Conservation (phyloP, 768 basidiomycete species). For the Tricholoma bakamatsutake region DNA sequence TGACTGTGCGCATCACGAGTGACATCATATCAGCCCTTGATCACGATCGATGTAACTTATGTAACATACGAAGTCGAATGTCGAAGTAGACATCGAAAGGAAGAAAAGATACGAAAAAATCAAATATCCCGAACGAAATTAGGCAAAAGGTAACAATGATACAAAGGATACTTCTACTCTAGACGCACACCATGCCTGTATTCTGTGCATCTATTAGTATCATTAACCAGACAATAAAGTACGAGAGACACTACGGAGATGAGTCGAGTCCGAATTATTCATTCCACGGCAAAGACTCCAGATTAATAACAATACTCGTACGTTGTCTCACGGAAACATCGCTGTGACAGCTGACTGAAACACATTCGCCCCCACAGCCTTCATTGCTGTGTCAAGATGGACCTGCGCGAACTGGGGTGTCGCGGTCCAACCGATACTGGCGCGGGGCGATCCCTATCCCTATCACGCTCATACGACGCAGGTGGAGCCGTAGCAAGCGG, state of each 20-base stretch:
- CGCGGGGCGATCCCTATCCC: constrained; percentile 46
- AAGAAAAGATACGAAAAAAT: background rate
- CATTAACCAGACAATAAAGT: background rate
- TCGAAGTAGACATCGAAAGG: background rate
- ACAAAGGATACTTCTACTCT: background rate
- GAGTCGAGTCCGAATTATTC: constrained; percentile 3
- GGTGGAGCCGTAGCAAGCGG: constrained; percentile 31
- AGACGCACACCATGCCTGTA: background rate
- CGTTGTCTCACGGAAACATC: background rate
- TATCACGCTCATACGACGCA: constrained; percentile 53
- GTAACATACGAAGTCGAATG: background rate
- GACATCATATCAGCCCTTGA: background rate
- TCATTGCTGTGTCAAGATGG: constrained; percentile 32
- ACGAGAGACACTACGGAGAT: background rate
- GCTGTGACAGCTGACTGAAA: background rate
- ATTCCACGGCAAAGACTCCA: background rate
- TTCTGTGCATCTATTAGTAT: too few species aligned
- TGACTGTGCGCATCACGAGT: background rate
- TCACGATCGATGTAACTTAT: background rate
- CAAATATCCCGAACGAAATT: background rate
- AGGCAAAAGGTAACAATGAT: background rate
- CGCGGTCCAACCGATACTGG: constrained; percentile 38
- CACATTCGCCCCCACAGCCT: background rate
- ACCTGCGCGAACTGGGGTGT: constrained; percentile 25
- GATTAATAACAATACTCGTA: background rate